Base-by-base conservation (phyloP, 2,329 filamentous ascomycete genomes). In the Venturia aucupariae region DNA sequence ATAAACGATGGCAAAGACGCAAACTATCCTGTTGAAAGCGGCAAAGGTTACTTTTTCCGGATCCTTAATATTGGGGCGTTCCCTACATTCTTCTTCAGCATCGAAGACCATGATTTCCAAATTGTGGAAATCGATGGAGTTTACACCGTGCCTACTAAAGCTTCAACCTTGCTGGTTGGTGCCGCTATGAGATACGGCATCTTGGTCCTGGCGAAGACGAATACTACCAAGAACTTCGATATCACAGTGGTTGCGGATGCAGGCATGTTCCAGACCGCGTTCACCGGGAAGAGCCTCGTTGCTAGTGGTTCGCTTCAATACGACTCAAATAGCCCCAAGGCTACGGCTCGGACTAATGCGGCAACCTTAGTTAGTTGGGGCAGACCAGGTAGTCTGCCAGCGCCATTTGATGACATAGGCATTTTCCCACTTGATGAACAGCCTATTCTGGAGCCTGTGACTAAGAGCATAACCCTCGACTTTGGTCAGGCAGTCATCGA, bases 51-150 rank as follows among this genome's bases (percentile, higher is more conserved):
- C 68, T 82, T 86, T 44, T 75, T 91, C 60, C 83, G 88, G 15
- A 38, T 62, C 13, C 22, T 89, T 67, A 90, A 91, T 67, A 82
- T 87, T 6, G 88, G 86, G 13, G 86, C 85, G 0, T 89, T 90
- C 70, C 86, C 87, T 2, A 85, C 86, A 70, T 88, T 90, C 67
- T 87, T 90, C 70, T 80, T 91, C 39, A 85, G 84, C 70, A 79
- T 90, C 60, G 88, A 90, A 67, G 82, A 84, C 60, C 88, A 90
- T 68, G 77, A 76, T 19, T 84, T 88, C 71, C 78, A 77, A 42
- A 76, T 91, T 55, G 84, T 88, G 11, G 88, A 90, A 71, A 85
- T 88, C 0, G 88, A 91, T 70, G 88, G 88, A 19, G 84, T 86
- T 1, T 82, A 84, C 46, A 83, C 89, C 0, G 79, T 85, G 65